A percentile compares a stretch with the other conserved stretches of the same genome.
Evolutionary conservation across 2,329 filamentous ascomycete species (phyloP).

Genomic region (Diaporthe sp.): DNA sequence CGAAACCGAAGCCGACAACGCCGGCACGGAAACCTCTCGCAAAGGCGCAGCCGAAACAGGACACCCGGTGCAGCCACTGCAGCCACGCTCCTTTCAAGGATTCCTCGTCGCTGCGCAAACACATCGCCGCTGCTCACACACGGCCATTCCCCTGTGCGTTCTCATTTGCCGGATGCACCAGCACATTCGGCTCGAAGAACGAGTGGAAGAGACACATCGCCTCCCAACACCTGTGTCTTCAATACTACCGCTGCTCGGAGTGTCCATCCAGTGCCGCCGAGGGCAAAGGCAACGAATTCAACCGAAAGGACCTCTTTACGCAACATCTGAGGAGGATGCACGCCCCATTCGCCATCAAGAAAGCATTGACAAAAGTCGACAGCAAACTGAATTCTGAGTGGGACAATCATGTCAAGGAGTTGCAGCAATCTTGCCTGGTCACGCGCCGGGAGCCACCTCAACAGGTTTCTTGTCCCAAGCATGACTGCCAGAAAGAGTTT

Average conservation of each 20-base stretch:
- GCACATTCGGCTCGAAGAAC: constrained; percentile 92
- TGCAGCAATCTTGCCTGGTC: constrained; percentile 82
- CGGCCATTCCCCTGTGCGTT: constrained; percentile 89
- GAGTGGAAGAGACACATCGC: constrained; percentile 97
- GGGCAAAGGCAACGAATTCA: constrained; percentile 80
- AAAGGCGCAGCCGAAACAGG: constrained; percentile 66
- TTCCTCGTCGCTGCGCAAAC: constrained; percentile 75
- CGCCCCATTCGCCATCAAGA: constrained; percentile 75
- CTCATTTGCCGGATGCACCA: constrained; percentile 84
- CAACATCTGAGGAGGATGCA: constrained; percentile 97
- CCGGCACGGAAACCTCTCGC: constrained; percentile 60
- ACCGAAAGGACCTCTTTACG: constrained; percentile 95
- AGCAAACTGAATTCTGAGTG: constrained; percentile 73
- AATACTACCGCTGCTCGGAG: constrained; percentile 75
- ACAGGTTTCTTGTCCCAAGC: constrained; percentile 77
- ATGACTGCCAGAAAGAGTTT: constrained; percentile 80
- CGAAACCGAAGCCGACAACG: constrained; percentile 56
- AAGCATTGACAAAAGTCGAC: constrained; percentile 69
- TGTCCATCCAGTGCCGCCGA: constrained; percentile 69
- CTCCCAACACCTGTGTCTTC: constrained; percentile 85
- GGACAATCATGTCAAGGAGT: constrained; percentile 76
- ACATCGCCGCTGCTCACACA: constrained; percentile 77
- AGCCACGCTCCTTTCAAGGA: constrained; percentile 77
- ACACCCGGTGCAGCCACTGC: constrained; percentile 73
- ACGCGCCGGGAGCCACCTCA: constrained; percentile 78